phyloP scores from a whole-genome alignment of 371 early-diverging fungal genomes.

The Parasitella parasitica region DNA sequence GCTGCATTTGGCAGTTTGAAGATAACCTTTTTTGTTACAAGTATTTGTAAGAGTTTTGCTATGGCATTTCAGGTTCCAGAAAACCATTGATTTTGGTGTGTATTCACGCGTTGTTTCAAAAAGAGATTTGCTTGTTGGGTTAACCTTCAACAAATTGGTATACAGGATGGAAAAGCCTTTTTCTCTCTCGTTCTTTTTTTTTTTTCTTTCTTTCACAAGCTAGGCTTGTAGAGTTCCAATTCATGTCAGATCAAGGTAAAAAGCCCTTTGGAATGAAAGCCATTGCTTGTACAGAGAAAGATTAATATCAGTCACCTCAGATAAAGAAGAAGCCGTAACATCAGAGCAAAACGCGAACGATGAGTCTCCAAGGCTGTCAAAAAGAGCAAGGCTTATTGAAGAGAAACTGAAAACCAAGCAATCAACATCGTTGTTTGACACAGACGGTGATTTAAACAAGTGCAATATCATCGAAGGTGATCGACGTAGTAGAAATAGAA shows the following conservation, averaged over 20 bases:
- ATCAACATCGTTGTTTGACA: slow-evolving; percentile 38
- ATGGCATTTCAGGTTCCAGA: too few species aligned
- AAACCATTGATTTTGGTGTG: too few species aligned
- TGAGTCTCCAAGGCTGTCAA: slow-evolving; percentile 14
- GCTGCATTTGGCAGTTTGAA: too few species aligned
- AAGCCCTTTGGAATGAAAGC: background rate
- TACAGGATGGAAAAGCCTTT: too few species aligned
- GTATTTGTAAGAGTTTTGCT: too few species aligned
- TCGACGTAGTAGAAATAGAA: slow-evolving; percentile 11
- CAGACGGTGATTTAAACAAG: slow-evolving; percentile 43
- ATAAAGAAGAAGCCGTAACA: background rate
- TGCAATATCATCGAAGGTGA: slow-evolving; percentile 40
- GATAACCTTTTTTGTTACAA: too few species aligned
- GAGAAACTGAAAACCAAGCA: slow-evolving; percentile 25
- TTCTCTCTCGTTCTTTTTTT: background rate
- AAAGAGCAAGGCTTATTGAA: slow-evolving; percentile 24
- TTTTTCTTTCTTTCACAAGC: background rate
- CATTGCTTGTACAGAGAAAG: too few species aligned
- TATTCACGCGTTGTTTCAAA: slow-evolving; percentile 10
- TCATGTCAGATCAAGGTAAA: slow-evolving; percentile 7
- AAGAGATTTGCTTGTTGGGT: background rate
- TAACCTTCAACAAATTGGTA: too few species aligned
- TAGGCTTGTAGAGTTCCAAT: background rate
- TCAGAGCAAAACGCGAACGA: background rate
- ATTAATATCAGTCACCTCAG: too few species aligned